phyloP scores from a whole-genome alignment of 225 moss, liverwort and hornwort species.

The Marchantia polymorpha region DNA sequence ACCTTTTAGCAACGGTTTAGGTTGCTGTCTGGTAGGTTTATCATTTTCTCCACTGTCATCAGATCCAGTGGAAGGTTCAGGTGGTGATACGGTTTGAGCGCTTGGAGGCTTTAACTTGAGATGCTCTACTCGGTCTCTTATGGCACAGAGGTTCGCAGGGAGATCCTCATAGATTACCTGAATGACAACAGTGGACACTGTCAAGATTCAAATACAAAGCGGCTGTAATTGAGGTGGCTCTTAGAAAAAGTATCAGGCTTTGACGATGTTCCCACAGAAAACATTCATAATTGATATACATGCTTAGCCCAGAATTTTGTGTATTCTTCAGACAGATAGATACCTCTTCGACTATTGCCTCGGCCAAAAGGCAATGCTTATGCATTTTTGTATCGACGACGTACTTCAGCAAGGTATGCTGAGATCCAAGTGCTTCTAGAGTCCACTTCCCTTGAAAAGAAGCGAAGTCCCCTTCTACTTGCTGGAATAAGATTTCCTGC shows the following conservation, averaged over 20 bases:
- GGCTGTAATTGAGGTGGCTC: not conserved
- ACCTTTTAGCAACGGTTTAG: slow-evolving; percentile 21
- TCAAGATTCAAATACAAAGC: not conserved
- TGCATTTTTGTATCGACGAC: slow-evolving; percentile 89
- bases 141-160: slow-evolving; percentile 82
- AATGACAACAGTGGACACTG: not conserved
- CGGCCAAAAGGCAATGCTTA: slow-evolving; percentile 79
- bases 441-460: slow-evolving; percentile 96
- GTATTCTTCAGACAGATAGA: not conserved
- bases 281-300: not conserved
- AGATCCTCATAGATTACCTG: slow-evolving; percentile 91
- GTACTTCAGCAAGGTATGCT: slow-evolving; percentile 92
- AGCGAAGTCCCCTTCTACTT: slow-evolving; percentile 95
- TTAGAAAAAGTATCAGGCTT: too few relatives aligned
- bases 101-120: slow-evolving; percentile 18
- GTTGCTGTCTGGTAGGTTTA: not conserved
- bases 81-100: not conserved
- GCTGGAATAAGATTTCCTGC: slow-evolving; percentile 80
- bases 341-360: slow-evolving; percentile 96
- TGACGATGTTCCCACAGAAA: too few relatives aligned
- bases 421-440: slow-evolving; percentile 79
- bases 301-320: not conserved
- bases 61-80: not conserved
- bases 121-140: slow-evolving; percentile 76
- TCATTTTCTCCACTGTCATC: not conserved